Conservation (phyloP, 164 flowering plant species). For the Macadamia integrifolia region DNA sequence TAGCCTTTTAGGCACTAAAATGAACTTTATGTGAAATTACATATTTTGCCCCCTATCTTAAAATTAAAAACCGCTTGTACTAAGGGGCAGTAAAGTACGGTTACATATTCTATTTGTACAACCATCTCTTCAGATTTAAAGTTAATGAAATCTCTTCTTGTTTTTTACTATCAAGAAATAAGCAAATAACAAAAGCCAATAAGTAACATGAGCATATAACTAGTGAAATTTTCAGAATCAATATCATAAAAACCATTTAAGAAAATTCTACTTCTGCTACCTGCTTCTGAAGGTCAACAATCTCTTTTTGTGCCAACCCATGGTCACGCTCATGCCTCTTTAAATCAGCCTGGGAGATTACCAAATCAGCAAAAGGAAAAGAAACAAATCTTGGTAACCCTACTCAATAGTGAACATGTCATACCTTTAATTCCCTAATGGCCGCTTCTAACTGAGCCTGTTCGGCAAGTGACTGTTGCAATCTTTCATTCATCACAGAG, state of each 20-base stretch:
- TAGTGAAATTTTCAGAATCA: background rate
- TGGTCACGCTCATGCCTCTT: slow-evolving; percentile 71
- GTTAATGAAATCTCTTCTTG: too few relatives aligned
- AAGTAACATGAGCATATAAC: background rate
- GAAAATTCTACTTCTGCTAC: slow-evolving; percentile 21
- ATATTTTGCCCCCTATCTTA: too few relatives aligned
- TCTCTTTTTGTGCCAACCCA: slow-evolving; percentile 59
- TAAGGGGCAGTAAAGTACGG: too few relatives aligned
- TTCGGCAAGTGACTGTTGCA: slow-evolving; percentile 66
- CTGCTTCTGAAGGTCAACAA: slow-evolving; percentile 78
- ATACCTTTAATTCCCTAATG: slow-evolving; percentile 62
- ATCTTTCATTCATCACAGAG: slow-evolving; percentile 54
- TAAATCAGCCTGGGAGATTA: slow-evolving; percentile 56
- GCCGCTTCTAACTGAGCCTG: slow-evolving; percentile 48
- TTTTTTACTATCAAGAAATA: too few relatives aligned
- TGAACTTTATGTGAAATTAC: too few relatives aligned
- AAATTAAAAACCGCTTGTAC: too few relatives aligned
- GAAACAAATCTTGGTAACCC: background rate
- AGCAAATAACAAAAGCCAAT: too few relatives aligned
- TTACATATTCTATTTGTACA: too few relatives aligned
- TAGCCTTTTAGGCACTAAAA: too few relatives aligned
- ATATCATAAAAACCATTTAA: background rate
- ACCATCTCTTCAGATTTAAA: too few relatives aligned
- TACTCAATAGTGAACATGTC: background rate
- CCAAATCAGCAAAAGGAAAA: background rate